phyloP scores from a whole-genome alignment of 1,284 basidiomycete species.

The Pholiota adiposa region DNA sequence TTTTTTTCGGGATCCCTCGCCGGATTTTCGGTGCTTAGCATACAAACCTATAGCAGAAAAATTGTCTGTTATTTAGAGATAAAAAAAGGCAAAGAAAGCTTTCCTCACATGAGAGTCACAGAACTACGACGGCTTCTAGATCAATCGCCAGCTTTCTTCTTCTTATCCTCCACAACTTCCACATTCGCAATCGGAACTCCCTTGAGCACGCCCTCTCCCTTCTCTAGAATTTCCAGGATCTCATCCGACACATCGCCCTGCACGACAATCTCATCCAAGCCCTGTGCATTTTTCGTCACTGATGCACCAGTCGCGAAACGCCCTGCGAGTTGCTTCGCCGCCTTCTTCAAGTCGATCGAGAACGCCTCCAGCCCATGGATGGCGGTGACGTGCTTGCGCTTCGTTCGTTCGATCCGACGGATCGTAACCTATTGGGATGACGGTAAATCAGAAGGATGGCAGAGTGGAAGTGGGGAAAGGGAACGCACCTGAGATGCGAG shows the following conservation, averaged over 20 bases:
- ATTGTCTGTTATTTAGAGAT: no score
- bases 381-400: conserved; percentile 89
- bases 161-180: conserved; percentile 70
- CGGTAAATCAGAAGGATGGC: not conserved
- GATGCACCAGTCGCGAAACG: conserved; percentile 93
- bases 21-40: not conserved
- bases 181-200: conserved; percentile 66
- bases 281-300: conserved; percentile 89
- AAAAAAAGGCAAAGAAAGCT: no score
- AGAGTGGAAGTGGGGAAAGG: not conserved
- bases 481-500: conserved; percentile 66
- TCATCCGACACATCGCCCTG: conserved; percentile 94
- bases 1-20: not conserved
- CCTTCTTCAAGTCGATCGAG: conserved; percentile 91
- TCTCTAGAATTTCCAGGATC: conserved; percentile 59
- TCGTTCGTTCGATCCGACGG: conserved; percentile 91
- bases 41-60: no score
- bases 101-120: not conserved
- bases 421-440: conserved; percentile 67
- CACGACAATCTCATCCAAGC: conserved; percentile 93
- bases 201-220: conserved; percentile 59
- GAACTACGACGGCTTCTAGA: not conserved
- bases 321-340: conserved; percentile 88
- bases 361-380: conserved; percentile 90
- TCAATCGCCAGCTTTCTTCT: conserved; percentile 51